Evolutionary conservation across 2,329 filamentous ascomycete species (phyloP).

Genomic region (Zymoseptoria brevis): DNA sequence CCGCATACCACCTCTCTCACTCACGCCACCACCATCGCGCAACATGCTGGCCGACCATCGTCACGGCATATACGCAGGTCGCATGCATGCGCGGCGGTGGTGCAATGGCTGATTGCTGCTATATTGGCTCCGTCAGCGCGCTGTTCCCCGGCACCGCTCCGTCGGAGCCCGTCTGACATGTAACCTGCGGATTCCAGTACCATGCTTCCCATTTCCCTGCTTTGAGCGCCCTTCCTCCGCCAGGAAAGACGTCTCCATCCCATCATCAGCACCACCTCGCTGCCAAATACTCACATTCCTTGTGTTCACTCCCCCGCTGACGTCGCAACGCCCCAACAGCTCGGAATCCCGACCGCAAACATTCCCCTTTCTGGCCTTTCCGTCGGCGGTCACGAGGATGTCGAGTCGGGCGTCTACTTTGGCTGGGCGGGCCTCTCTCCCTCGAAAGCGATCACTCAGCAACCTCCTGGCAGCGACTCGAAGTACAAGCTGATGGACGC

Average conservation of each 20-base stretch:
- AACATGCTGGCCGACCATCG: not conserved
- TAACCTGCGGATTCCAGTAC: not conserved
- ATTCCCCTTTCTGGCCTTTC: conserved; percentile 61
- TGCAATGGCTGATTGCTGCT: conserved; percentile 3
- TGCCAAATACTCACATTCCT: not conserved
- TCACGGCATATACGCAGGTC: not conserved
- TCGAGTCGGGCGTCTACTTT: conserved; percentile 82
- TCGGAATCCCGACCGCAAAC: conserved; percentile 95
- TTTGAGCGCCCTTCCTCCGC: not conserved
- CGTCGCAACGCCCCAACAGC: conserved; percentile 40
- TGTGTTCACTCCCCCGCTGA: conserved; percentile 7
- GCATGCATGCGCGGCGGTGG: conserved; percentile 1
- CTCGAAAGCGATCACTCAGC: conserved; percentile 20
- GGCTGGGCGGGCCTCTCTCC: conserved; percentile 68
- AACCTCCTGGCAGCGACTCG: conserved; percentile 13
- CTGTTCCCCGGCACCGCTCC: conserved; percentile 4
- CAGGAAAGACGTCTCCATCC: conserved; percentile 5
- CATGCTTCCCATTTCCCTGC: not conserved
- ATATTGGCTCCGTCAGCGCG: not conserved
- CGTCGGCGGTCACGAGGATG: conserved; percentile 54
- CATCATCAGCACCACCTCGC: conserved; percentile 4
- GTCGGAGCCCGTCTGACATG: conserved; percentile 3
- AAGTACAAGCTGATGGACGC: conserved; percentile 22
- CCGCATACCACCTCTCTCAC: not conserved
- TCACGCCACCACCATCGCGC: not conserved